Conservation (phyloP, 768 basidiomycete species). For the Tricholoma matsutake region DNA sequence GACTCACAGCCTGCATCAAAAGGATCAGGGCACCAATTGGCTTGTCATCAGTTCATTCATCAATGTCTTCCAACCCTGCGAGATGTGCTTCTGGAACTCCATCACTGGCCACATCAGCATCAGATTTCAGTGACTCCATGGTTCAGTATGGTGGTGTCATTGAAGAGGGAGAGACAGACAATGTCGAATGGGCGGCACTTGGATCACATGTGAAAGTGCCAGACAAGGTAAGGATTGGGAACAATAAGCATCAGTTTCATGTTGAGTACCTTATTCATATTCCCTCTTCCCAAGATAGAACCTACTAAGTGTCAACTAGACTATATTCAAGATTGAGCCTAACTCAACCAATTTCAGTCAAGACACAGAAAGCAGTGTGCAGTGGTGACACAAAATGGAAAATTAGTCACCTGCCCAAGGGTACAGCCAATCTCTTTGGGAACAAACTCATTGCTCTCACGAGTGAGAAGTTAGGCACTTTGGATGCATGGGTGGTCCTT, state of each 20-base stretch:
- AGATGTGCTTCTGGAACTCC: neutral
- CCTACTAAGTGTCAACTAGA: neutral
- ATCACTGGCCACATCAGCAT: neutral
- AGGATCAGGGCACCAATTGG: neutral
- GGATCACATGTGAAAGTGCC: neutral
- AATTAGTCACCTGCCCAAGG: neutral
- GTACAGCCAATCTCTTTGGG: neutral
- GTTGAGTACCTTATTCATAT: neutral
- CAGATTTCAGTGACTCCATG: neutral
- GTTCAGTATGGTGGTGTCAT: neutral
- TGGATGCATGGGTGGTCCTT: neutral
- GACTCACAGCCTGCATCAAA: no score
- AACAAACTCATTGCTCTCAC: neutral
- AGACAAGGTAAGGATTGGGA: neutral
- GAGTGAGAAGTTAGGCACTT: neutral
- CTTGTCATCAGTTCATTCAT: neutral
- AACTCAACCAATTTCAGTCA: neutral
- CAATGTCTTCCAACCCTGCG: neutral
- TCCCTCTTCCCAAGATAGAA: neutral
- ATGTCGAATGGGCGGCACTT: neutral
- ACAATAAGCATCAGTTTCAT: neutral
- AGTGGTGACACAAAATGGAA: no score
- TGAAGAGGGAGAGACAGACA: neutral
- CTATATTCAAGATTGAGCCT: neutral
- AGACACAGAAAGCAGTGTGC: neutral